A percentile compares a stretch with the other conserved stretches of the same genome.
phyloP scores from a whole-genome alignment of 306 rosid species.

The Malus fusca region DNA sequence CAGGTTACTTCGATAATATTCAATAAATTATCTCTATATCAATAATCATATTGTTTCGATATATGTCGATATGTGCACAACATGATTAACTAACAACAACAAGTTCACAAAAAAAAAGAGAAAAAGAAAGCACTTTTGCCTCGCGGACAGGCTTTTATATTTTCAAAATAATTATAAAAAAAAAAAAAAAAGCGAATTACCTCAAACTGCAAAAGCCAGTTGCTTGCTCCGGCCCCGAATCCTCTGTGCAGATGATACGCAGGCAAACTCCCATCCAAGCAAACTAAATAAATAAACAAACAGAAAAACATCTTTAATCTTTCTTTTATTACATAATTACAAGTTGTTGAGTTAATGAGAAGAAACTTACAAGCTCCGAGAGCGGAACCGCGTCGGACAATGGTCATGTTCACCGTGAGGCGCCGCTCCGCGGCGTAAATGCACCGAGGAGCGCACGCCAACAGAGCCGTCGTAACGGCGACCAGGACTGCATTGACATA shows the following conservation, averaged over 20 bases:
- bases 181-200: conserved; percentile 21
- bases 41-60: no score
- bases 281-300: conserved; percentile 33
- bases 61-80: no score
- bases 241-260: conserved; percentile 85
- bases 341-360: background rate
- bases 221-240: conserved; percentile 60
- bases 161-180: no score
- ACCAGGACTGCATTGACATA: conserved; percentile 17
- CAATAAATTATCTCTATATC: no score
- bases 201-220: conserved; percentile 84
- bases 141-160: background rate
- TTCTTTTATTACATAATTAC: no score
- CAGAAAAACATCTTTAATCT: background rate
- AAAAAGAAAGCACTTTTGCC: background rate
- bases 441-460: conserved; percentile 25
- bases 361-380: conserved; percentile 61
- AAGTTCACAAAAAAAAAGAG: no score
- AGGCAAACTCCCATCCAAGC: conserved; percentile 96
- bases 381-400: conserved; percentile 47
- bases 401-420: conserved; percentile 64
- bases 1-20: accelerated
- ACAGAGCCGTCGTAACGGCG: conserved; percentile 18
- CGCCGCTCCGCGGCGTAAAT: conserved; percentile 21
- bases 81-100: accelerated